Evolutionary conservation across 768 basidiomycete genomes (phyloP).

Genomic region (Cyathus striatus): DNA sequence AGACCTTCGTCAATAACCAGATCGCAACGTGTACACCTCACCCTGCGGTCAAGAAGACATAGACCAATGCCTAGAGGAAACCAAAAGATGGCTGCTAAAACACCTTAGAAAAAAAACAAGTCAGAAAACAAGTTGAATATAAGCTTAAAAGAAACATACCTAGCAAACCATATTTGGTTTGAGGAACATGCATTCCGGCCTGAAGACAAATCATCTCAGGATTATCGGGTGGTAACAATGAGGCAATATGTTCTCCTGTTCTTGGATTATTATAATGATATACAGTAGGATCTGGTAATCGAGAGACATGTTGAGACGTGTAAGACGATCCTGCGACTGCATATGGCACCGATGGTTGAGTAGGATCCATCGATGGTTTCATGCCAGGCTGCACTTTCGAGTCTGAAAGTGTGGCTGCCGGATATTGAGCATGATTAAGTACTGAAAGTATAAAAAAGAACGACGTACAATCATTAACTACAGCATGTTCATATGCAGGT

Average conservation of each 20-base stretch:
- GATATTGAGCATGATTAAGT: too few species aligned
- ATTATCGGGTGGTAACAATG: conserved; percentile 69
- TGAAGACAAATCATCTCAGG: conserved; percentile 88
- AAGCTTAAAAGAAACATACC: conserved; percentile 37
- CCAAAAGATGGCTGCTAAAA: conserved; percentile 82
- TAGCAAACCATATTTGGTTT: conserved; percentile 64
- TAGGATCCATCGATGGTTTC: background rate
- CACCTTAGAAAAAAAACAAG: conserved; percentile 34
- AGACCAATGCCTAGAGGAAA: conserved; percentile 80
- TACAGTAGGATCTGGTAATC: conserved; percentile 49
- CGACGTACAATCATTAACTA: conserved; percentile 22
- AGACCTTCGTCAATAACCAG: conserved; percentile 36
- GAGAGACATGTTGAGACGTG: conserved; percentile 23
- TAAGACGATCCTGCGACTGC: conserved; percentile 18
- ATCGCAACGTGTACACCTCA: conserved; percentile 56
- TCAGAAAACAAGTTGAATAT: conserved; percentile 3
- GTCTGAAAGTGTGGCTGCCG: too few species aligned
- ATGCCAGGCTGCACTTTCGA: too few species aligned
- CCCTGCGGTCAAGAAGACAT: conserved; percentile 70
- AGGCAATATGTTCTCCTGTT: conserved; percentile 53
- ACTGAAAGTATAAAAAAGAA: too few species aligned
- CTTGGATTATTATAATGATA: conserved; percentile 66
- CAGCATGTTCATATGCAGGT: conserved; percentile 43
- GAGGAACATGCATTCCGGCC: conserved; percentile 57
- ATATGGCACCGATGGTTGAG: conserved; percentile 7